A percentile compares a stretch with the other conserved stretches of the same genome.
phyloP scores from a whole-genome alignment of 2,329 filamentous ascomycete species.

The Geosmithia flava region DNA sequence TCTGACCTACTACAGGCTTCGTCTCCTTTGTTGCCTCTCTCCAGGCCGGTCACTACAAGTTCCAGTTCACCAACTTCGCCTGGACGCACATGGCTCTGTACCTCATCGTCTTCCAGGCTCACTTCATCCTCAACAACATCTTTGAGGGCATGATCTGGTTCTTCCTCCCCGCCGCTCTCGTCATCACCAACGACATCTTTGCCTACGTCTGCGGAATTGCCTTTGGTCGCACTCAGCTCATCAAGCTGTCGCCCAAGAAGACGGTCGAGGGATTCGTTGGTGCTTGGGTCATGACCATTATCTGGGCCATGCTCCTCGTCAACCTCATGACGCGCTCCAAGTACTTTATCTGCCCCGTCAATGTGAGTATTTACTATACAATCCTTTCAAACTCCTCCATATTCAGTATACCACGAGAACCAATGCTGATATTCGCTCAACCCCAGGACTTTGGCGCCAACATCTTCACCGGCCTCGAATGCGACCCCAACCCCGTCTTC shows the following conservation, averaged over 20 bases:
- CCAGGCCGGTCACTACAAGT: constrained; percentile 91
- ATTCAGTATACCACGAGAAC: neutral
- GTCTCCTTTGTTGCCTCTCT: constrained; percentile 95
- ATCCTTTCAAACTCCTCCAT: neutral
- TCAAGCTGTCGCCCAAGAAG: constrained; percentile 98
- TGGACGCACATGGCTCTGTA: constrained; percentile 99
- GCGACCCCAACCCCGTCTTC: constrained; percentile 87
- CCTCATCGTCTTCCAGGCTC: constrained; percentile 92
- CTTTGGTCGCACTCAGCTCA: constrained; percentile 90
- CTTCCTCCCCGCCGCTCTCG: constrained; percentile 85
- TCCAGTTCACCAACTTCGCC: constrained; percentile 98
- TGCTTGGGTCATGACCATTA: constrained; percentile 88
- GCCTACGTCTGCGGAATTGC: constrained; percentile 97
- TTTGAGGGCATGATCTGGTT: constrained; percentile 99
- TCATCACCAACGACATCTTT: constrained; percentile 98
- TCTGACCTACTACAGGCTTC: constrained; percentile 52
- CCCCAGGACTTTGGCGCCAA: constrained; percentile 78
- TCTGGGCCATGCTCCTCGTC: constrained; percentile 73
- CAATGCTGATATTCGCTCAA: neutral
- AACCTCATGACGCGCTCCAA: constrained; percentile 80
- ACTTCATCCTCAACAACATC: constrained; percentile 99
- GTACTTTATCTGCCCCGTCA: constrained; percentile 98
- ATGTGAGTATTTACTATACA: constrained; percentile 32
- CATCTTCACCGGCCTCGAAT: constrained; percentile 80
- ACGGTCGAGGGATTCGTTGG: constrained; percentile 96